Base-by-base conservation (phyloP, 768 basidiomycete species). In the Pleurotus djamor region DNA sequence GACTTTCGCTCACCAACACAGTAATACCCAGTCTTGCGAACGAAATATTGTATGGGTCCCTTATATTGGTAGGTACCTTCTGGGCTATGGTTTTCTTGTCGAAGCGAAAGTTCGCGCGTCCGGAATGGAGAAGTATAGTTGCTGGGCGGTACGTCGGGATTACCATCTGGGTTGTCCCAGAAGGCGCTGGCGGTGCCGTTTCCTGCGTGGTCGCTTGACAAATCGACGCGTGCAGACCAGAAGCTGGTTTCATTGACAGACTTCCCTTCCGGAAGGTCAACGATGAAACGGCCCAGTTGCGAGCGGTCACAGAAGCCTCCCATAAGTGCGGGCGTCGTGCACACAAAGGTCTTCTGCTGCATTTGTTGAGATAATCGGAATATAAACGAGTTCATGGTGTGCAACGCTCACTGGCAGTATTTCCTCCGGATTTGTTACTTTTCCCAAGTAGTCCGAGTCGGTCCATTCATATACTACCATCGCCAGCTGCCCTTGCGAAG, bases 381-480 rank as follows among this genome's bases (percentile, higher is more conserved):
- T 51, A 68, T 60, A 66, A 48, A 62, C 32, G 51, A 33, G 48
- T 38, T 35, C 28, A 48, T 9, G 4, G 37, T 38, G 12, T 48
- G 5, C 28, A n/a, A 54, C 61, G 75, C 87, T 83, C 72, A 94
- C 89, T 63, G 89, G 90, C 52, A 88, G 67, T 58, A 77, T 75
- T 41, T 84, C 80, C 62, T 85, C 79, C 4, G 69, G 72, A 35
- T 72, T 61, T 4, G 86, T 85, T 48, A 79, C 74, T 69, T 82
- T 86, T 36, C 97, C 97, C 2, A 99, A 80, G 69, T 92, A 95
- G 48, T 79, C 74, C 55, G 87, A 87, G 68, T 99, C 97, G 33
- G 79, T 71, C 96, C 96, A 99, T 74, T 98, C 96, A 68, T 98
- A 99, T 28, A 99, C 86, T 56, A 96, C 91, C 82, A 97, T 87